Conservation (phyloP, 495 filamentous ascomycete species). For the Neurospora tetraspora region DNA sequence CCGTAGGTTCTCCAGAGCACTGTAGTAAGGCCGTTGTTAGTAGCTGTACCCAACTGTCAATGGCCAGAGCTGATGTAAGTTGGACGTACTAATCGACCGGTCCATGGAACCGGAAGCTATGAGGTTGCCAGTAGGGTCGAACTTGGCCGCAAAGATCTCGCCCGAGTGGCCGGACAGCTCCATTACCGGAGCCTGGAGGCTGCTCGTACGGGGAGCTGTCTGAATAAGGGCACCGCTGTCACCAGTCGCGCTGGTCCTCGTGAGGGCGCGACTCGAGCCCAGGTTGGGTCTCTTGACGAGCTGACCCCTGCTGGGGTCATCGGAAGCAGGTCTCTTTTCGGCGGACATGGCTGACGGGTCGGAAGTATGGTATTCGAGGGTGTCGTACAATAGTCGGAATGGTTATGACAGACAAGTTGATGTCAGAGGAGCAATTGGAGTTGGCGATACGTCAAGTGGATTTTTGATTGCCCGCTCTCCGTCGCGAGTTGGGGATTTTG, state of each 20-base stretch:
- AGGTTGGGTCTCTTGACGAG: slow-evolving; percentile 87
- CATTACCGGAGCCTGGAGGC: slow-evolving; percentile 87
- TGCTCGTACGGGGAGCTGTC: slow-evolving; percentile 69
- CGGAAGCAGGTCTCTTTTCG: slow-evolving; percentile 80
- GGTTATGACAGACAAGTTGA: neutral
- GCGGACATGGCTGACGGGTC: slow-evolving; percentile 55
- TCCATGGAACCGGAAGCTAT: slow-evolving; percentile 97
- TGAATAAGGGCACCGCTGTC: slow-evolving; percentile 67
- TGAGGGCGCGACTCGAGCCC: slow-evolving; percentile 48
- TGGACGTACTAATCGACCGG: slow-evolving; percentile 66
- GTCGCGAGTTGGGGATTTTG: neutral
- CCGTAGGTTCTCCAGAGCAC: slow-evolving; percentile 91
- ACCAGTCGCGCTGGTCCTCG: slow-evolving; percentile 56
- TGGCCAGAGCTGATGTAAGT: neutral
- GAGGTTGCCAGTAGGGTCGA: slow-evolving; percentile 75
- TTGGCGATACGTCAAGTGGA: slow-evolving; percentile 7
- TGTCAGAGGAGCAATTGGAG: neutral
- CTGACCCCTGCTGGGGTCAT: slow-evolving; percentile 68
- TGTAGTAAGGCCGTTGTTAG: slow-evolving; percentile 25
- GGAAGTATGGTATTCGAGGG: neutral
- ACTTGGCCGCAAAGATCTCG: slow-evolving; percentile 85
- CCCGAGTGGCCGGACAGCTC: slow-evolving; percentile 72
- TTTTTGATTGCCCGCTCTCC: slow-evolving; percentile 24
- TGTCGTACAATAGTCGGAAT: neutral
- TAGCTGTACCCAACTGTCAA: neutral